phyloP scores from a whole-genome alignment of 2,329 filamentous ascomycete genomes.

The Penicillium sp. region DNA sequence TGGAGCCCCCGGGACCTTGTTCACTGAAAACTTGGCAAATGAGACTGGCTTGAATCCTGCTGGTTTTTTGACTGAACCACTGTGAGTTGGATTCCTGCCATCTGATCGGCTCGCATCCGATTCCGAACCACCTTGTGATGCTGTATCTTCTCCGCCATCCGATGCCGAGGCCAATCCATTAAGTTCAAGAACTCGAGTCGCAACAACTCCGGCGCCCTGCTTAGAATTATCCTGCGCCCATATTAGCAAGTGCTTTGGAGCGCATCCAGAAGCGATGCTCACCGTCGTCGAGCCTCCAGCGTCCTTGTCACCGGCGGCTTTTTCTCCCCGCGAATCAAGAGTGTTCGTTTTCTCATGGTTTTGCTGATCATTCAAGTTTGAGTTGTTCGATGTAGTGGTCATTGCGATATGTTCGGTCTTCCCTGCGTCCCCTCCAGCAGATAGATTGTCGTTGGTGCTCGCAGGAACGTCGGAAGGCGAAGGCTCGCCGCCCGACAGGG shows the following conservation, averaged over 20 bases:
- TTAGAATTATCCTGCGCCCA: constrained; percentile 28
- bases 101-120: constrained; percentile 60
- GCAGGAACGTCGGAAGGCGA: constrained; percentile 65
- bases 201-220: constrained; percentile 33
- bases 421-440: constrained; percentile 52
- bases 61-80: constrained; percentile 58
- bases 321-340: constrained; percentile 18
- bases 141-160: constrained; percentile 40
- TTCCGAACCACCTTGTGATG: constrained; percentile 55
- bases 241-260: constrained; percentile 21
- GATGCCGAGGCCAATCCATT: constrained; percentile 39
- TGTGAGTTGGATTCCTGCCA: constrained; percentile 46
- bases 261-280: constrained; percentile 21
- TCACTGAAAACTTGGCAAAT: constrained; percentile 64
- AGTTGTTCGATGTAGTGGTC: constrained; percentile 30
- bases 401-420: constrained; percentile 43
- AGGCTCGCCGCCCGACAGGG: constrained; percentile 63
- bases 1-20: constrained; percentile 58
- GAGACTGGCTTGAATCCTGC: constrained; percentile 64
- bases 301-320: constrained; percentile 25
- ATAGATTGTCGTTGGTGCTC: constrained; percentile 54
- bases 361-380: constrained; percentile 24
- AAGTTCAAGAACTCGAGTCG: constrained; percentile 38
- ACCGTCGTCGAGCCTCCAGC: constrained; percentile 30
- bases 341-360: constrained; percentile 24